A percentile compares a stretch with the other conserved stretches of the same genome.
phyloP scores from a whole-genome alignment of 768 basidiomycete species.

The Boletellus emodensis region DNA sequence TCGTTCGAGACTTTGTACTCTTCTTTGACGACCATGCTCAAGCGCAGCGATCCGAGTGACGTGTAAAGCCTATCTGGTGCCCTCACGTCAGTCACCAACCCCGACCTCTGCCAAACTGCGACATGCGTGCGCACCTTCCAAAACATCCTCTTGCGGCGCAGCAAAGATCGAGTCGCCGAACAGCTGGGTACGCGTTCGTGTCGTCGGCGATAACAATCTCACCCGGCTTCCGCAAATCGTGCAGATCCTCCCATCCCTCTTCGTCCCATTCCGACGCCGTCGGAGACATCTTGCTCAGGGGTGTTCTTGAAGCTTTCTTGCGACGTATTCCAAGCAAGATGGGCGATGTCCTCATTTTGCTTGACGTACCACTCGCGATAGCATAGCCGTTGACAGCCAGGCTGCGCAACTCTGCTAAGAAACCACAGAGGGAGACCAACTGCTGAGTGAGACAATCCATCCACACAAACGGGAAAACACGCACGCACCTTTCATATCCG shows the following conservation, averaged over 20 bases:
- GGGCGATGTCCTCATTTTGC: conserved; percentile 64
- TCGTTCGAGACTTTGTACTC: conserved; percentile 63
- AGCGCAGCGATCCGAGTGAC: conserved; percentile 66
- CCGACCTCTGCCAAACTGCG: background rate
- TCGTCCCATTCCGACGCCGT: conserved; percentile 50
- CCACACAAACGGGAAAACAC: background rate
- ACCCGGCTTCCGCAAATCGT: conserved; percentile 65
- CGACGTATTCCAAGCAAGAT: conserved; percentile 75
- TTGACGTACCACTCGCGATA: conserved; percentile 45
- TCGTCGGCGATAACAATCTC: conserved; percentile 87
- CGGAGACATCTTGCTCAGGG: conserved; percentile 17
- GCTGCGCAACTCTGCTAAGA: conserved; percentile 76
- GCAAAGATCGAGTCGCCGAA: conserved; percentile 75
- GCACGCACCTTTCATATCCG: conserved; percentile 60
- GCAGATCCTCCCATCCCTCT: conserved; percentile 68
- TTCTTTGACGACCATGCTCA: conserved; percentile 73
- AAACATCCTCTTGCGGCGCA: conserved; percentile 84
- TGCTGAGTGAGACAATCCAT: background rate
- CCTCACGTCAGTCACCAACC: background rate
- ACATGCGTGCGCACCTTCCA: conserved; percentile 57
- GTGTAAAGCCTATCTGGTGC: conserved; percentile 58
- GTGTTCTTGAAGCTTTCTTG: conserved; percentile 32
- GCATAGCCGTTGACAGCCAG: conserved; percentile 69
- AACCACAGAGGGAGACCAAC: conserved; percentile 43
- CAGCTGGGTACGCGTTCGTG: conserved; percentile 69